phyloP scores from a whole-genome alignment of 1,284 basidiomycete species.

The Naganishia sp. region DNA sequence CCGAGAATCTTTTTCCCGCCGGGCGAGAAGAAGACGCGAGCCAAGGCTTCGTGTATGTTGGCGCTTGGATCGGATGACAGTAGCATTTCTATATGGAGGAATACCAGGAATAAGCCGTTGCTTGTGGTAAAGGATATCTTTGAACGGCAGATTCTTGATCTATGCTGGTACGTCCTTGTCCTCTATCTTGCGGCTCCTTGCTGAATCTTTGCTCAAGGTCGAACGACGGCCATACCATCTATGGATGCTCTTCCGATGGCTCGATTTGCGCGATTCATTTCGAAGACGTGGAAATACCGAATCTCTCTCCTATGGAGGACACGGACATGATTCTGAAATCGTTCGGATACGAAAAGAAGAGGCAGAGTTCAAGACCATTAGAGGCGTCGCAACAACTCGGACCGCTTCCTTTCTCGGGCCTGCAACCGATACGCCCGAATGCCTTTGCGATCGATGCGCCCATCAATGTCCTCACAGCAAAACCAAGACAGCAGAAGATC shows the following conservation, averaged over 20 bases:
- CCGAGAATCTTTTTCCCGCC: conserved; percentile 82
- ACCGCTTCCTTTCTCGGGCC: conserved; percentile 24
- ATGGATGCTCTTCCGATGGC: conserved; percentile 94
- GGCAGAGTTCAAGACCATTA: conserved; percentile 34
- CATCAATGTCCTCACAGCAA: conserved; percentile 30
- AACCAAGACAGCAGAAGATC: conserved; percentile 44
- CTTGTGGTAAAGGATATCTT: conserved; percentile 93
- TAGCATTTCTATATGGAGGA: conserved; percentile 85
- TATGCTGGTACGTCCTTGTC: conserved; percentile 72
- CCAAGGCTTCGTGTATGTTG: conserved; percentile 60
- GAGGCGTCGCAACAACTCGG: conserved; percentile 25
- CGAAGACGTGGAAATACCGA: conserved; percentile 74
- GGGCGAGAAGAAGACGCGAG: conserved; percentile 51
- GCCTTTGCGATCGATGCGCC: conserved; percentile 4
- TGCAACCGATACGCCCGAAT: conserved; percentile 8
- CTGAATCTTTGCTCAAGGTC: conserved; percentile 62
- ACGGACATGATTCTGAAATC: conserved; percentile 76
- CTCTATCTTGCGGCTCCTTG: not conserved
- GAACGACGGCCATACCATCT: conserved; percentile 84
- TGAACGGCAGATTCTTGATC: conserved; percentile 89
- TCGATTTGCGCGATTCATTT: conserved; percentile 87
- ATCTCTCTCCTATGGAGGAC: conserved; percentile 71
- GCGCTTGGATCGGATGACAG: conserved; percentile 86
- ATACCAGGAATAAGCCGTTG: conserved; percentile 81
- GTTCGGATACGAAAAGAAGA: conserved; percentile 63